Conservation (phyloP, 2,329 filamentous ascomycete species). For the Beauveria sp. region DNA sequence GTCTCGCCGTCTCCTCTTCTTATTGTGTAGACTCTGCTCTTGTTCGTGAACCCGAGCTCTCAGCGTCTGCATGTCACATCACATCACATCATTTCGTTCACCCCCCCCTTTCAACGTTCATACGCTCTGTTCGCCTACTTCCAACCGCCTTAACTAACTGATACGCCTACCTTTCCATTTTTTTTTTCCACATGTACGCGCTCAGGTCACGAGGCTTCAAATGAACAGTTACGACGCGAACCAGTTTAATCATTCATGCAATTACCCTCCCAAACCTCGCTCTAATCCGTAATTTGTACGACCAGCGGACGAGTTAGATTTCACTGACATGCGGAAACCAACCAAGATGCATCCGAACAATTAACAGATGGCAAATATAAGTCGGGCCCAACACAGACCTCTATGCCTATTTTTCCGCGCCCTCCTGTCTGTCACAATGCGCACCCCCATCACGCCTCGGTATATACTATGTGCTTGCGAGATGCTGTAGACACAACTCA, state of each 20-base stretch:
- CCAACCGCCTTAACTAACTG: not conserved
- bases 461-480: not conserved
- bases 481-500: not conserved
- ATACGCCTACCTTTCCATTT: too few relatives aligned
- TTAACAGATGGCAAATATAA: not conserved
- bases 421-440: not conserved
- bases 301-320: not conserved
- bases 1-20: slow-evolving; percentile 3
- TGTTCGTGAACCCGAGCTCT: not conserved
- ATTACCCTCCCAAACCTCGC: not conserved
- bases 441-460: not conserved
- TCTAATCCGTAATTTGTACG: not conserved
- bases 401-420: not conserved
- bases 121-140: not conserved
- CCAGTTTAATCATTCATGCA: not conserved
- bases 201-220: too few relatives aligned
- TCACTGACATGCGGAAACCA: not conserved
- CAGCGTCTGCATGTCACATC: slow-evolving; percentile 3
- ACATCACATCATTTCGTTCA: not conserved
- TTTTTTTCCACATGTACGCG: too few relatives aligned
- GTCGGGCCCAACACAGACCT: not conserved
- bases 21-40: not conserved
- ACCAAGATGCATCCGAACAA: not conserved
- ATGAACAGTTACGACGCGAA: too few relatives aligned
- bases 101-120: not conserved